Evolutionary conservation across 1,284 basidiomycete genomes (phyloP), one percentile per base, ranked within the genome.

Genomic region (Clitocybe nebularis): DNA sequence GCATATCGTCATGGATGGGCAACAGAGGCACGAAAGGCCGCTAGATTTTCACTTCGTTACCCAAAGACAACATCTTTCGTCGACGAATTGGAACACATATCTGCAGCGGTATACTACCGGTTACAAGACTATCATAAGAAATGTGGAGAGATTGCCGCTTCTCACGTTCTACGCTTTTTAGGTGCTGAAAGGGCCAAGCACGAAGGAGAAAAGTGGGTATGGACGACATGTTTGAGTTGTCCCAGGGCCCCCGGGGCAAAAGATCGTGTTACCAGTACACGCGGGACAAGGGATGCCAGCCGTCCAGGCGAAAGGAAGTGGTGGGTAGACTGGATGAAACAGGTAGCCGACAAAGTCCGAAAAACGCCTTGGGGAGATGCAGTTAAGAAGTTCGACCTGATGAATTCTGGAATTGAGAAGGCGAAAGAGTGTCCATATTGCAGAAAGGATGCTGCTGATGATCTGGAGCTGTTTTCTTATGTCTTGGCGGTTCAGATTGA

Each of bases 1-100:
- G 68, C 75, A 32, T 72, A 66, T 56, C 63, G 63, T 10, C 72
- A 72, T 48, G 63, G 66, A 20, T 70, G 72, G 55, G 61, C 61
- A 39, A 45, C 47, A 11, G 67, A 75, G 50, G 70, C 68, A 5
- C 64, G 61, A 29, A 48, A 60, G 16, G 75, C 75, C 13, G 72
- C 72, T 2, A 60, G 59, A 39, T 62, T 65, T 45, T 69, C 70
- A 41, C 57, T 76, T 11, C 63, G 63, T 33, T 63, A 66, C 28
- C 64, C 70, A n/a, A 49, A 67, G 14, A 58, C 61, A 45, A 55
- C 61, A 24, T 49, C 54, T 1, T 70, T 66, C 36, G 60, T 66
- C 17, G 47, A 61, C 23, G 72, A 74, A 47, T 59, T 75, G 16
- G 64, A 68, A 41, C 64, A 61, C 30, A 73, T 75, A 25, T 67